Evolutionary conservation across 495 filamentous ascomycete species (phyloP), one percentile per base, ranked within the genome.

Genomic region (Xylaria palmicola): DNA sequence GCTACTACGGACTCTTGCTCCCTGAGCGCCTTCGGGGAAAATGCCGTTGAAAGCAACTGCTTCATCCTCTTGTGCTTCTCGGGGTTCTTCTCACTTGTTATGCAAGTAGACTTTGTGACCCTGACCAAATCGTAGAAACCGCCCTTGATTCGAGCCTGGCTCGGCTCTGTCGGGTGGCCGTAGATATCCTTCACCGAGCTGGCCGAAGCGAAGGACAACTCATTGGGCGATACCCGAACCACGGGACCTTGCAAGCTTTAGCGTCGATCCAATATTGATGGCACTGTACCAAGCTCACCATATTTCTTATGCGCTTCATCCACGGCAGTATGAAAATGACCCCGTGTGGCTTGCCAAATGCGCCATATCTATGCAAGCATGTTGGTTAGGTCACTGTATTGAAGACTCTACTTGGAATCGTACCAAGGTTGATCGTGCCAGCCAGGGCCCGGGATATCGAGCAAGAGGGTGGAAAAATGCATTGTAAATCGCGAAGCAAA

Each of bases 141-240:
- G 50, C 64, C 65, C 51, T 78, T 78, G 49, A 65, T 58, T 27
- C 69, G 69, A 0, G 69, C 37, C 8, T 56, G 50, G 34, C 56
- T 22, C 13, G 69, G 69, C 0, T 29, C 50, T 43, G 52, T 32
- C 50, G 70, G 47, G 68, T 66, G 49, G 3, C 71, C 74, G 47
- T 75, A 74, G 32, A 83, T 81, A 34, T 77, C 75, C 13, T 70
- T 68, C 67, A 68, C 80, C 1, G 79, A 77, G 17, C 66, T 58
- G 0, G 72, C 58, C 8, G 65, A 60, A 4, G 65, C 68, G 65
- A 76, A 81, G 26, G 73, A 69, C 13, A 83, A 63, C 53, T 81
- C 77, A 34, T 79, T 71, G 0, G 80, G 80, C 2, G 70, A 72
- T 27, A 78, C 74, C 1, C 79, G 74, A n/a, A 83, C 75, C 7